These are phyloP conservation scores for Fusarium sp. DNA, from an alignment of 2,329 filamentous ascomycete genomes.

Conservation along the genomic window DNA sequence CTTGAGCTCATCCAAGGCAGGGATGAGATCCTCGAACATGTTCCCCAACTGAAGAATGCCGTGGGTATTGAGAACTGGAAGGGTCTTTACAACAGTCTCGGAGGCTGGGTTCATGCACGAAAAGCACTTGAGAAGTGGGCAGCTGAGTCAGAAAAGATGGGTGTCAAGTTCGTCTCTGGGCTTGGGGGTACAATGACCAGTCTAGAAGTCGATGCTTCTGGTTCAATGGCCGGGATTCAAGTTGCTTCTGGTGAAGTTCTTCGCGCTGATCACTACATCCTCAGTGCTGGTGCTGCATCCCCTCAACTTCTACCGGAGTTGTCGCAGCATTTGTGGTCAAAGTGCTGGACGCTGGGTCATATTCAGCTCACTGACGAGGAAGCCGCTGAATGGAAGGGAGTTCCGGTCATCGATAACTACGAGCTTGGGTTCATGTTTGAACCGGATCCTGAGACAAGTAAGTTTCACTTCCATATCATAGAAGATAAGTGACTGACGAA, in stretches of 20 bases:
- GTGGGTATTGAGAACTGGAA: slow-evolving; percentile 13
- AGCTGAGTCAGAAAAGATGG: neutral
- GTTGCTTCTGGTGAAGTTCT: slow-evolving; percentile 2
- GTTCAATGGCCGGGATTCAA: neutral
- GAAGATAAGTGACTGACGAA: neutral
- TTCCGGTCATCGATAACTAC: slow-evolving; percentile 8
- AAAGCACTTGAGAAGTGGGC: slow-evolving; percentile 20
- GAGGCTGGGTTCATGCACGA: slow-evolving; percentile 12
- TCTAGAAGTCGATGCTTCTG: neutral
- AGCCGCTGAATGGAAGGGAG: slow-evolving; percentile 1
- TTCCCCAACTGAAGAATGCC: slow-evolving; percentile 3
- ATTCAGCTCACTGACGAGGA: slow-evolving; percentile 8
- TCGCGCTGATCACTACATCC: slow-evolving; percentile 7
- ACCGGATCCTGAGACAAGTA: slow-evolving; percentile 9
- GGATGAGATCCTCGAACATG: neutral
- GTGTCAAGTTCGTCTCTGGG: neutral
- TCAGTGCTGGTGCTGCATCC: slow-evolving; percentile 9
- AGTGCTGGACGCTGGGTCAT: slow-evolving; percentile 12
- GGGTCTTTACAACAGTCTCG: slow-evolving; percentile 10
- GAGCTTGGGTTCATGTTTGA: slow-evolving; percentile 28
- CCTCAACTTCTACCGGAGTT: slow-evolving; percentile 9
- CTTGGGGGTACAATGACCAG: neutral
- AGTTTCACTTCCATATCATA: fast-evolving
- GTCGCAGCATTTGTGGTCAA: neutral
- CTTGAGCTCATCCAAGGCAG: slow-evolving; percentile 2